These are phyloP conservation scores for Symbiodinium pilosum DNA, from an alignment of 73 alveolate species.

Conservation along the genomic window DNA sequence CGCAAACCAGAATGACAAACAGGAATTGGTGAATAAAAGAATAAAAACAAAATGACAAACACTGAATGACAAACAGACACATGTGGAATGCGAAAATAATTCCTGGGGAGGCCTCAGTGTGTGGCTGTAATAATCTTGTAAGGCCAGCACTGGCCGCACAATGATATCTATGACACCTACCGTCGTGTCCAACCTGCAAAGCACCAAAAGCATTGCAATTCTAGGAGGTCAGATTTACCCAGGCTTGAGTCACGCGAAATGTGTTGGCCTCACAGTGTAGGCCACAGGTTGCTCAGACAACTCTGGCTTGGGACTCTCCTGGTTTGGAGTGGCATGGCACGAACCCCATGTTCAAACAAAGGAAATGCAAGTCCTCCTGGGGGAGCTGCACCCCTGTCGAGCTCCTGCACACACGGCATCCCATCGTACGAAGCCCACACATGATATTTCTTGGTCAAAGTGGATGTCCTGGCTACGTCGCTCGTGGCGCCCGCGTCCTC, in stretches of 20 bases:
- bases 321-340: no score
- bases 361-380: background rate
- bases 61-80: no score
- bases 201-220: no score
- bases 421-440: no score
- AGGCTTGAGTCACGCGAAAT: no score
- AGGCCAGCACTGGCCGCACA: conserved; percentile 37
- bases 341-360: background rate
- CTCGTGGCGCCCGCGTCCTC: background rate
- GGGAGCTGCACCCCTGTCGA: background rate
- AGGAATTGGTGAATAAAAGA: no score
- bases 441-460: no score
- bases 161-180: conserved; percentile 77
- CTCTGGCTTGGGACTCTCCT: background rate
- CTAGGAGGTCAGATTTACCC: no score
- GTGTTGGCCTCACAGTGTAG: background rate
- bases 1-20: no score
- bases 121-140: background rate
- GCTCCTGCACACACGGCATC: no score
- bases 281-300: conserved; percentile 9
- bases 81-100: no score
- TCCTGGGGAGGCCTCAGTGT: background rate
- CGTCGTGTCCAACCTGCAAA: conserved; percentile 62
- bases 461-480: background rate
- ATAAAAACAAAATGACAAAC: no score